Evolutionary conservation across 106 monocot species (phyloP).

Genomic region (Agapanthus africanus): DNA sequence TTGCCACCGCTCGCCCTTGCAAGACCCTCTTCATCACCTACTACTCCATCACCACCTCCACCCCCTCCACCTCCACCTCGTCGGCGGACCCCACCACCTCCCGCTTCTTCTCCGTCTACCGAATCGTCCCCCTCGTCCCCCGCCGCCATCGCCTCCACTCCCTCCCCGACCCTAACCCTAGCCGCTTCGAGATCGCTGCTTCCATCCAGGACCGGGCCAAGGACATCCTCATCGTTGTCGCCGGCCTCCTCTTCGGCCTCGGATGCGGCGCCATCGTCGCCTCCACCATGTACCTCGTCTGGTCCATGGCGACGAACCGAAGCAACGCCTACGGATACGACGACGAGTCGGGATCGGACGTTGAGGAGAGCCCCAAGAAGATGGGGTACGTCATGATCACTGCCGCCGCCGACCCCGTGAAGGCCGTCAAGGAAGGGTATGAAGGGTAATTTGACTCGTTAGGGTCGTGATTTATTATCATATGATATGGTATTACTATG

Average conservation of each 20-base stretch:
- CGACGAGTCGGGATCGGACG: slow-evolving; percentile 18
- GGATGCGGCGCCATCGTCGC: slow-evolving; percentile 71
- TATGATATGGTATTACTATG: too few species aligned
- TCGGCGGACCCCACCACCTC: not conserved
- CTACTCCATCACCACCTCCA: slow-evolving; percentile 31
- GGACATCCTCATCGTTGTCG: slow-evolving; percentile 63
- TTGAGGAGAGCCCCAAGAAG: slow-evolving; percentile 44
- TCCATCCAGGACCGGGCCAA: slow-evolving; percentile 55
- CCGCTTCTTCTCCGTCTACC: slow-evolving; percentile 27
- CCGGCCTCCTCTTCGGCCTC: slow-evolving; percentile 64
- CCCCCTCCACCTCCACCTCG: slow-evolving; percentile 8
- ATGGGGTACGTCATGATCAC: slow-evolving; percentile 43
- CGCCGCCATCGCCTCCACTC: slow-evolving; percentile 11
- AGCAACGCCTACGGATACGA: slow-evolving; percentile 9
- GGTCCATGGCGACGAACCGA: slow-evolving; percentile 34
- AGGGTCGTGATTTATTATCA: too few species aligned
- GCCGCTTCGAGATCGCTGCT: not conserved
- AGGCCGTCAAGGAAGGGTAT: slow-evolving; percentile 28
- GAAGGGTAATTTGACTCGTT: too few species aligned
- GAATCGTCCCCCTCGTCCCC: slow-evolving; percentile 19
- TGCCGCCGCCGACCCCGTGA: slow-evolving; percentile 7
- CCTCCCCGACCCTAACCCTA: too few species aligned
- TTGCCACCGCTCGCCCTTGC: slow-evolving; percentile 35
- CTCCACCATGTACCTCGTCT: slow-evolving; percentile 54
- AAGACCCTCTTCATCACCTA: slow-evolving; percentile 52